Percentiles rank a stretch among this genome's conserved stretches.
These are phyloP conservation scores for Acanthamoeba castellanii DNA, from an alignment of 208 protist genomes.

Conservation along the genomic window DNA sequence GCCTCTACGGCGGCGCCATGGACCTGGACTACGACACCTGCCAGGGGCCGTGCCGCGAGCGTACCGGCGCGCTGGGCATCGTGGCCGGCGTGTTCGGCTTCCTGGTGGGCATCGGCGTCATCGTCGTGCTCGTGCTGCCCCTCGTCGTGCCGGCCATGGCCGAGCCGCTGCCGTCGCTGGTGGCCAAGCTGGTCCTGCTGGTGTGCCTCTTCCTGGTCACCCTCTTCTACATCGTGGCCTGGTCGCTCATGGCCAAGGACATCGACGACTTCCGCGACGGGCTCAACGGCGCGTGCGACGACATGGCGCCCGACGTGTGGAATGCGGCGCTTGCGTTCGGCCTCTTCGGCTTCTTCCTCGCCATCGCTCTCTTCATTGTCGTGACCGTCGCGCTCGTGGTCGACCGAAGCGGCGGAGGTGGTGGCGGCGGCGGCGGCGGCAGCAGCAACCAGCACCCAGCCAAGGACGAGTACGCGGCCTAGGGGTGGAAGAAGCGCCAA, in stretches of 20 bases:
- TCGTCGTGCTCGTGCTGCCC: not conserved
- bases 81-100: constrained; percentile 3
- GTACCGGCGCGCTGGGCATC: constrained; percentile 3
- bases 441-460: not conserved
- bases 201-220: not conserved
- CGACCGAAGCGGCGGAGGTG: not conserved
- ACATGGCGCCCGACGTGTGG: constrained; percentile 39
- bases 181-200: constrained; percentile 1
- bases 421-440: not conserved
- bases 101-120: not conserved
- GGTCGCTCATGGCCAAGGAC: constrained; percentile 45
- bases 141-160: constrained; percentile 14
- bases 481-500: not conserved
- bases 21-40: not conserved
- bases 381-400: not conserved
- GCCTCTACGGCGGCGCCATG: constrained; percentile 33
- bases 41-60: not conserved
- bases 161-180: not conserved
- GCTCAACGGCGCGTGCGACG: not conserved
- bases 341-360: constrained; percentile 31
- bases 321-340: not conserved
- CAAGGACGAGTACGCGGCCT: not conserved
- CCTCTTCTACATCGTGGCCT: constrained; percentile 24
- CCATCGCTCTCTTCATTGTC: not conserved
- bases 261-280: not conserved